Conservation (phyloP, 495 filamentous ascomycete genomes). For the Aspergillus bertholletiae region DNA sequence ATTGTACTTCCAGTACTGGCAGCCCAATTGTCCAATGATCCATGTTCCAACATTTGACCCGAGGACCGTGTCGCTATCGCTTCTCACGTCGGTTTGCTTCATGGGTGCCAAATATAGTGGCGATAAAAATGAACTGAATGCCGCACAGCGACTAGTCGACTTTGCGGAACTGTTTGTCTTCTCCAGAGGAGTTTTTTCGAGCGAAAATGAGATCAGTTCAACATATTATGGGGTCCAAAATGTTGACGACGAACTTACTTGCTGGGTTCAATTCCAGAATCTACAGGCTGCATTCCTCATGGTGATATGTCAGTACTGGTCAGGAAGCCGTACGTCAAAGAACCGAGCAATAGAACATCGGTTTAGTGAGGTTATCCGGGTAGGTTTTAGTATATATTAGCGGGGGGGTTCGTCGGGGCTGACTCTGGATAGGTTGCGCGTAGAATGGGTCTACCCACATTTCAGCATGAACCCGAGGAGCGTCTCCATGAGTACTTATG, state of each 20-base stretch:
- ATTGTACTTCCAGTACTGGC: conserved; percentile 47
- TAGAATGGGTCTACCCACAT: conserved; percentile 32
- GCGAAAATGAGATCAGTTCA: conserved; percentile 37
- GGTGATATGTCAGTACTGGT: conserved; percentile 43
- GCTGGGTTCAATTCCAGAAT: conserved; percentile 41
- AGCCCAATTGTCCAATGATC: conserved; percentile 41
- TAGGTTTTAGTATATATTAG: conserved; percentile 7
- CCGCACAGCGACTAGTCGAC: conserved; percentile 41
- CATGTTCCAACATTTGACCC: conserved; percentile 39
- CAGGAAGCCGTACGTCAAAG: conserved; percentile 34
- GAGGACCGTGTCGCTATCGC: conserved; percentile 30
- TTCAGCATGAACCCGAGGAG: conserved; percentile 30
- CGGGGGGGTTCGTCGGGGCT: not conserved
- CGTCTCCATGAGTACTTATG: conserved; percentile 29
- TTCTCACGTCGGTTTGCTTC: conserved; percentile 37
- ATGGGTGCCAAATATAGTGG: conserved; percentile 49
- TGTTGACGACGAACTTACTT: conserved; percentile 20
- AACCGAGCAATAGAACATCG: conserved; percentile 44
- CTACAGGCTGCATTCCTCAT: conserved; percentile 45
- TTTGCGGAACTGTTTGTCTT: conserved; percentile 46
- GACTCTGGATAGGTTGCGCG: conserved; percentile 27
- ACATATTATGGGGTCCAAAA: conserved; percentile 22
- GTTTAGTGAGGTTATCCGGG: conserved; percentile 42
- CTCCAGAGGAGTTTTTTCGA: conserved; percentile 38
- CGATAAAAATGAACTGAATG: conserved; percentile 32